These are phyloP conservation scores for Ilyonectria robusta DNA, from an alignment of 2,329 filamentous ascomycete species.

Conservation along the genomic window DNA sequence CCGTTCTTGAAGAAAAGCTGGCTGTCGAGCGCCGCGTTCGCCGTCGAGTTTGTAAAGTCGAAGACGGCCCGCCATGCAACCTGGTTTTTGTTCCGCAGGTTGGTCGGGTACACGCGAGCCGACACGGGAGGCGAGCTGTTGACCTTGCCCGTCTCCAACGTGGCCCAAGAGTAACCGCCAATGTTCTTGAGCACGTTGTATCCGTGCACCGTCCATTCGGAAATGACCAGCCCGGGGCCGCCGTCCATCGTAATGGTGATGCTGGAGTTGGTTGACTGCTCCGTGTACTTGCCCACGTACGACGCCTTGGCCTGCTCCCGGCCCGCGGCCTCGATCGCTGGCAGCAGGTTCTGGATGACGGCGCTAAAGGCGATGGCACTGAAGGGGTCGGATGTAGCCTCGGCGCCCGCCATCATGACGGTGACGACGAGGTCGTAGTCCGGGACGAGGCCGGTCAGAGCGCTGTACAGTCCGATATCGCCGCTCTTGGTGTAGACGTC, in stretches of 20 bases:
- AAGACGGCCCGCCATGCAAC: constrained; percentile 53
- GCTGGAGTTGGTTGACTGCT: constrained; percentile 56
- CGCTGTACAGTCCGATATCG: constrained; percentile 58
- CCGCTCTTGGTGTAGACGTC: constrained; percentile 65
- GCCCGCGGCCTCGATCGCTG: constrained; percentile 59
- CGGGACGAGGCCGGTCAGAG: constrained; percentile 58
- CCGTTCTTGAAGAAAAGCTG: constrained; percentile 48
- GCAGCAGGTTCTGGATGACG: constrained; percentile 54
- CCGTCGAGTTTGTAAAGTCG: constrained; percentile 38
- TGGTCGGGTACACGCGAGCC: constrained; percentile 51
- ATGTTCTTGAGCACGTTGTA: constrained; percentile 57
- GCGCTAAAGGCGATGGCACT: constrained; percentile 44
- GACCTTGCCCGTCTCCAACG: constrained; percentile 28
- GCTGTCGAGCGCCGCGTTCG: constrained; percentile 38
- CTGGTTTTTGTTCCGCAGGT: constrained; percentile 37
- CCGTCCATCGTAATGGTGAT: constrained; percentile 56
- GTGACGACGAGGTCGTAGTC: constrained; percentile 62
- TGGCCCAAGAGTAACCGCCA: constrained; percentile 43
- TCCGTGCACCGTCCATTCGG: constrained; percentile 57
- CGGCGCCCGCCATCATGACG: constrained; percentile 54
- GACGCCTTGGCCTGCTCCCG: constrained; percentile 51
- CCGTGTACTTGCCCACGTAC: constrained; percentile 56
- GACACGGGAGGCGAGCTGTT: constrained; percentile 33
- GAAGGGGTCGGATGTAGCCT: constrained; percentile 35
- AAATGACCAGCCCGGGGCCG: constrained; percentile 57